Base-by-base conservation (phyloP, 352 stramenopile genomes). In the Phytophthora multivora region DNA sequence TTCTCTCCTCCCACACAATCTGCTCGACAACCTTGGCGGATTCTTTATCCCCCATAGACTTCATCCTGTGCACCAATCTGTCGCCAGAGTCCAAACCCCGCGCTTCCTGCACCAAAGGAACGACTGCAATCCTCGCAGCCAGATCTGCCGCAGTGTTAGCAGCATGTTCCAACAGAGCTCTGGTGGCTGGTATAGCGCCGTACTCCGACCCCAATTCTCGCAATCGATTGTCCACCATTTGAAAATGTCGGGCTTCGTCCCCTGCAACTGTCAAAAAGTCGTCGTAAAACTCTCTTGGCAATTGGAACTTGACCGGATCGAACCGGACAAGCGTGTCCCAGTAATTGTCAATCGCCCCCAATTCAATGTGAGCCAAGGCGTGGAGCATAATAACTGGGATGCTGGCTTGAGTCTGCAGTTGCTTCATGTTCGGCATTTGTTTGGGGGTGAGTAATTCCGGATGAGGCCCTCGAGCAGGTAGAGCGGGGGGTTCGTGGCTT, bases 271-370 rank as follows among this genome's bases (percentile, higher is more conserved):
- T 71, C 9, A 93, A 50, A 21, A 93, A 93, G 31, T 95, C 86
- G 33, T 82, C 61, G 49, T 92, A 95, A 53, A 92, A 95, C 5
- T 53, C 79, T 18, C 57, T 62, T 2, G 86, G 69, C 15, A 93
- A 47, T 6, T 74, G 31, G 42, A 89, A 78, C 21, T 26, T 39
- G 0, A 53, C 33, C 7, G 84, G 86, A 49, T 93, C 78, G 47
- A 93, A 95, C 26, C 86, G 86, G 46, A 91, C 83, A 46, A 95
- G 52, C 26, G 86, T 95, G 62, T 95, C 86, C 86, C 84, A 93
- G 62, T 95, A 95, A 52, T 95, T 95, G 63, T 95, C 86, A 52
- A 95, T 88, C 2, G 86, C 86, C 15, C 86, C 86, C 38, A 95
- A 74, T 55, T 95, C 86, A 60, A 95, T 95, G 69, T 95, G 86